phyloP scores from a whole-genome alignment of 192 early-diverging fungal species.

The Backusella macrospora region DNA sequence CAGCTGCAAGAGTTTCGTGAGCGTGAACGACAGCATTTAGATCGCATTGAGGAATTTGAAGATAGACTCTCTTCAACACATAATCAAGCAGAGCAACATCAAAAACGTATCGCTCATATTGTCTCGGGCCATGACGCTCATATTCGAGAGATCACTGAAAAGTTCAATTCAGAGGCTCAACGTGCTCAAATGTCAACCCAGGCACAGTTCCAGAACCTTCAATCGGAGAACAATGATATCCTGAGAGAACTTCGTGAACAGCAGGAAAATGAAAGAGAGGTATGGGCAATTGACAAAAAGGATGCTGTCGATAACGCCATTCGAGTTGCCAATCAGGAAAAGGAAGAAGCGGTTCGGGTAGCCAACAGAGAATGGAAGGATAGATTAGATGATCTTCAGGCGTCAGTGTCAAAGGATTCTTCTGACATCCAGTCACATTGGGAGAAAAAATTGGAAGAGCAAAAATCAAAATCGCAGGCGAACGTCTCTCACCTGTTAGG shows the following conservation, averaged over 20 bases:
- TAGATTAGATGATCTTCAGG: slow-evolving; percentile 15
- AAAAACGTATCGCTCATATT: background rate
- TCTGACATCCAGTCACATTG: slow-evolving; percentile 12
- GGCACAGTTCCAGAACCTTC: slow-evolving; percentile 13
- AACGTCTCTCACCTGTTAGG: background rate
- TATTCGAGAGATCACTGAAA: slow-evolving; percentile 7
- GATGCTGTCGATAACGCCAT: background rate
- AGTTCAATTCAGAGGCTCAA: slow-evolving; percentile 1
- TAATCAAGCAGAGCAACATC: background rate
- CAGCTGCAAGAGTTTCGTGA: background rate
- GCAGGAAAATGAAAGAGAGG: slow-evolving; percentile 15
- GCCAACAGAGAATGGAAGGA: slow-evolving; percentile 11
- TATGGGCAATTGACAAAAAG: slow-evolving; percentile 22
- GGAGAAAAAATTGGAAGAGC: slow-evolving; percentile 10
- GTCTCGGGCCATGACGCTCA: background rate
- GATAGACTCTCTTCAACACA: background rate
- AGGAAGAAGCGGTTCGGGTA: slow-evolving; percentile 9
- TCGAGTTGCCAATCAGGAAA: background rate
- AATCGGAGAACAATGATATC: slow-evolving; percentile 15
- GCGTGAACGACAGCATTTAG: background rate
- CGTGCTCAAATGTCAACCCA: slow-evolving; percentile 12
- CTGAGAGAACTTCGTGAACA: slow-evolving; percentile 20
- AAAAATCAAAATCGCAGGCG: background rate
- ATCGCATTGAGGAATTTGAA: background rate
- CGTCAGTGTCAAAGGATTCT: slow-evolving; percentile 23